phyloP scores from a whole-genome alignment of 192 early-diverging fungal genomes.

The Phycomyces blakesleeanus region DNA sequence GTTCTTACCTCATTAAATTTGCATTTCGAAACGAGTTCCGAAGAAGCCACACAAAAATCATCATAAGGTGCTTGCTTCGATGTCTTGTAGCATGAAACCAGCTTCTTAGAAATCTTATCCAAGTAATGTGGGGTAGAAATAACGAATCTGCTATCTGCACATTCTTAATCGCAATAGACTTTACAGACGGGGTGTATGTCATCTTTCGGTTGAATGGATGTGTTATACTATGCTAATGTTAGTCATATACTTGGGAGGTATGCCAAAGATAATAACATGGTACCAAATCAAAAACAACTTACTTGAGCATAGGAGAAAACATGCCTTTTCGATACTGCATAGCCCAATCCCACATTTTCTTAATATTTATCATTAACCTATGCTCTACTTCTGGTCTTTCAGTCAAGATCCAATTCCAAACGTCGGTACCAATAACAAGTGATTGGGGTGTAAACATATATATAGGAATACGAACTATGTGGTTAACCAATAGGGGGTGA shows the following conservation, averaged over 20 bases:
- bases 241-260: not conserved
- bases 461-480: conserved; percentile 85
- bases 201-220: conserved; percentile 87
- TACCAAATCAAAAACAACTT: not conserved
- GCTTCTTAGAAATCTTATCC: conserved; percentile 82
- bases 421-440: conserved; percentile 72
- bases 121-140: conserved; percentile 71
- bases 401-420: conserved; percentile 90
- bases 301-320: conserved; percentile 58
- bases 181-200: conserved; percentile 88
- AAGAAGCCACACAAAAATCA: conserved; percentile 71
- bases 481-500: conserved; percentile 69
- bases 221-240: conserved; percentile 31
- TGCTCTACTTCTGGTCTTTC: conserved; percentile 68
- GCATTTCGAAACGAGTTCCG: conserved; percentile 64
- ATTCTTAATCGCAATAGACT: conserved; percentile 57
- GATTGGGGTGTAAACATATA: conserved; percentile 71
- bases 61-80: conserved; percentile 63
- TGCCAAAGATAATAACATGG: too few relatives aligned
- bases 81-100: conserved; percentile 83
- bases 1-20: conserved; percentile 28
- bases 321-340: conserved; percentile 76
- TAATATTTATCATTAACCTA: conserved; percentile 79
- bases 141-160: conserved; percentile 53
- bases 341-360: conserved; percentile 79